A percentile compares a stretch with the other conserved stretches of the same genome.
phyloP scores from a whole-genome alignment of 345 rosid genomes.

The Excoecaria cochinchinensis region DNA sequence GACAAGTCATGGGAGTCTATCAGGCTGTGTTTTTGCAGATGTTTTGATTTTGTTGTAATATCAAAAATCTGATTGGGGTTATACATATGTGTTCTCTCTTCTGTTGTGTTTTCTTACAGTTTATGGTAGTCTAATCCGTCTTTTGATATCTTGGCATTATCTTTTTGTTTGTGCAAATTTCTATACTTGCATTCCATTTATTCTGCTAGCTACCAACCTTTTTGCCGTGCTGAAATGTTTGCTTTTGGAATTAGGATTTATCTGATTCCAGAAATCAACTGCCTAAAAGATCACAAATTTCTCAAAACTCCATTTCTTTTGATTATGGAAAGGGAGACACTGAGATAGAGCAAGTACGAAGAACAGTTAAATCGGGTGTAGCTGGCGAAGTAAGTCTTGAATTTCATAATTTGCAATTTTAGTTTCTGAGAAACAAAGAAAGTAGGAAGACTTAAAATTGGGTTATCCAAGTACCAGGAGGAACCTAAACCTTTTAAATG shows the following conservation, averaged over 20 bases:
- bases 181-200: slow-evolving; percentile 17
- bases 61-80: not conserved
- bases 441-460: not conserved
- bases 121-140: not conserved
- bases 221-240: not conserved
- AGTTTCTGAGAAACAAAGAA: not conserved
- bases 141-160: not conserved
- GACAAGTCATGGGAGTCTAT: not conserved
- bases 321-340: slow-evolving; percentile 38
- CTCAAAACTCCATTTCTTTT: slow-evolving; percentile 30
- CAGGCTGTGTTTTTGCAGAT: not conserved
- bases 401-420: slow-evolving; percentile 10
- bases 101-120: slow-evolving; percentile 3
- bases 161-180: not conserved
- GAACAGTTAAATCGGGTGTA: slow-evolving; percentile 40
- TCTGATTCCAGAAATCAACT: slow-evolving; percentile 34
- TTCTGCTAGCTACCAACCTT: not conserved
- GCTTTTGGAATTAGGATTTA: slow-evolving; percentile 38
- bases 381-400: slow-evolving; percentile 55
- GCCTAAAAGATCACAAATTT: slow-evolving; percentile 33
- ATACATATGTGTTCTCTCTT: not conserved
- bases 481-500: not conserved
- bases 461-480: not conserved
- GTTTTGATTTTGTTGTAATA: not conserved
- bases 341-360: slow-evolving; percentile 48